Evolutionary conservation across 176 grass and related monocot species (phyloP).

Genomic region (Pontederia crassipes): DNA sequence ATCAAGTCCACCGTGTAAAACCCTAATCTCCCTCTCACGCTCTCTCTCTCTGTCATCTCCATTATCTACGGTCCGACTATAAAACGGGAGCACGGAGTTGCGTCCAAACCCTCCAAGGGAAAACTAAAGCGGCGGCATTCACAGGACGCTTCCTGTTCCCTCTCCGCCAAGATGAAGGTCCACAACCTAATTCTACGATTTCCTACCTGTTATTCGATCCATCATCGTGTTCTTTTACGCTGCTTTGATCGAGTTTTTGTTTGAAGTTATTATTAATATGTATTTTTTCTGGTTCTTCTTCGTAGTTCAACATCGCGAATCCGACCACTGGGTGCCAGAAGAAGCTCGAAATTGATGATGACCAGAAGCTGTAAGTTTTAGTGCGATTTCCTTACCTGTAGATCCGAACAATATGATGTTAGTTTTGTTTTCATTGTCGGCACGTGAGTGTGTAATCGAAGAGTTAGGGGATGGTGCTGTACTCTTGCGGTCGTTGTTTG

Average conservation of each 20-base stretch:
- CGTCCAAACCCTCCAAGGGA: background rate
- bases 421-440: no score
- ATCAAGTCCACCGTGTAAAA: no score
- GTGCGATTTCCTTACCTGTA: background rate
- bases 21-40: no score
- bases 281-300: constrained; percentile 15
- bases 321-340: constrained; percentile 95
- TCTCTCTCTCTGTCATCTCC: no score
- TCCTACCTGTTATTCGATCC: background rate
- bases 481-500: no score
- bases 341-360: constrained; percentile 90
- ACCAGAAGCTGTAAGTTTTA: constrained; percentile 93
- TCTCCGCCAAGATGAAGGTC: background rate
- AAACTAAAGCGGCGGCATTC: background rate
- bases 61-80: no score
- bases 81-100: no score
- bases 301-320: constrained; percentile 83
- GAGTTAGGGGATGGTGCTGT: no score
- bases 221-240: background rate
- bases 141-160: background rate
- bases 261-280: background rate
- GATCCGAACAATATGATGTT: background rate
- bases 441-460: no score
- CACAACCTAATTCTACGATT: background rate
- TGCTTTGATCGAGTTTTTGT: background rate